Evolutionary conservation across 306 rosid species (phyloP).

Genomic region (Acmispon strigosus): DNA sequence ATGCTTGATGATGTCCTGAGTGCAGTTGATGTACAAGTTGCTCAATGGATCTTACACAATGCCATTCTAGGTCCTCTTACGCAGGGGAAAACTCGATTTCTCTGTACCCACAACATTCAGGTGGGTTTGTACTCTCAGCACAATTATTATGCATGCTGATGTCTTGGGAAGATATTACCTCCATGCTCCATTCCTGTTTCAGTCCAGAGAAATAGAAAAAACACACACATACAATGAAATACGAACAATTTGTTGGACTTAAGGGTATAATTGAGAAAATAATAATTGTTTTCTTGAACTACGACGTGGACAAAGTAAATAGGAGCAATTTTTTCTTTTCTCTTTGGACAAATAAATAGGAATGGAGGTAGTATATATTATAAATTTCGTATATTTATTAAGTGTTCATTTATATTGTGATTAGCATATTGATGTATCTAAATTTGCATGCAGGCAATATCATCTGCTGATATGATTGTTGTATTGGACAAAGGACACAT

Average conservation of each 20-base stretch:
- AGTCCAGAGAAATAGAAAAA: too few relatives aligned
- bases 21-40: slow-evolving; percentile 89
- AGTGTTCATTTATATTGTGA: not conserved
- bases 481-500: slow-evolving; percentile 76
- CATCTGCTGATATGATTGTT: slow-evolving; percentile 69
- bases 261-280: too few relatives aligned
- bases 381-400: not conserved
- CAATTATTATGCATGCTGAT: not conserved
- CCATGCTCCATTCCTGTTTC: too few relatives aligned
- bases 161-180: not conserved
- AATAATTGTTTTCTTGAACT: too few relatives aligned
- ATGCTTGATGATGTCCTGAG: slow-evolving; percentile 93
- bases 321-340: too few relatives aligned
- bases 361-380: too few relatives aligned
- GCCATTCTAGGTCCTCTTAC: slow-evolving; percentile 74
- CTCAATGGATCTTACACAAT: slow-evolving; percentile 66
- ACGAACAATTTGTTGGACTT: too few relatives aligned
- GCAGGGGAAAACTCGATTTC: slow-evolving; percentile 60
- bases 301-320: too few relatives aligned
- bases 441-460: slow-evolving; percentile 58
- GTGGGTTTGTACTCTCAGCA: slow-evolving; percentile 29
- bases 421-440: slow-evolving; percentile 11
- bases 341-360: too few relatives aligned
- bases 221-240: too few relatives aligned
- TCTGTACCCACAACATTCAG: slow-evolving; percentile 84